These are phyloP conservation scores for Prinsepia uniflora DNA, from an alignment of 306 rosid genomes.

Conservation along the genomic window DNA sequence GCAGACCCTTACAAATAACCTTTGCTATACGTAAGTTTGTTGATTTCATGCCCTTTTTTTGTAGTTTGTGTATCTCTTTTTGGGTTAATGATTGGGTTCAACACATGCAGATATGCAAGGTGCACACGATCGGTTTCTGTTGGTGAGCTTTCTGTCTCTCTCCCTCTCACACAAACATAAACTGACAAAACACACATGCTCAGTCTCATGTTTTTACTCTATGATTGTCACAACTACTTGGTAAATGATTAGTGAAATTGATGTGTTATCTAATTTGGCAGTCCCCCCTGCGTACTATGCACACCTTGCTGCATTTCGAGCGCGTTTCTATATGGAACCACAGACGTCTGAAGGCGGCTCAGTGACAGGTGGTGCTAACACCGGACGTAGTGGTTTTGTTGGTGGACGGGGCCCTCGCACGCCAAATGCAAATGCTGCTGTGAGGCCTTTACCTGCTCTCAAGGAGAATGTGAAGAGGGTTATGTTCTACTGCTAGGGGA, in stretches of 20 bases:
- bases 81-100: not conserved
- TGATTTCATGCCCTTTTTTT: not conserved
- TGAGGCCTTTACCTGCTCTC: slow-evolving; percentile 66
- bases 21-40: slow-evolving; percentile 60
- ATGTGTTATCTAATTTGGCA: slow-evolving; percentile 21
- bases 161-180: not conserved
- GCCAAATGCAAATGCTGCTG: slow-evolving; percentile 30
- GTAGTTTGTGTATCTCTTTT: not conserved
- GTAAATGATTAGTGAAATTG: slow-evolving; percentile 2
- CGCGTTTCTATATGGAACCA: slow-evolving; percentile 77
- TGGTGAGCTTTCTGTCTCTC: slow-evolving; percentile 35
- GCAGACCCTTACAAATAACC: slow-evolving; percentile 72
- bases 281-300: slow-evolving; percentile 79
- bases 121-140: slow-evolving; percentile 93
- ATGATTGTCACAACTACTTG: not conserved
- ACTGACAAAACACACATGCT: not conserved
- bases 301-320: slow-evolving; percentile 74
- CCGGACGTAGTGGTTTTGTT: slow-evolving; percentile 5
- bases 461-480: slow-evolving; percentile 73
- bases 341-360: slow-evolving; percentile 18
- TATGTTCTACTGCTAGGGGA: slow-evolving; percentile 61
- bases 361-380: slow-evolving; percentile 2
- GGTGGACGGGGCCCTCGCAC: slow-evolving; percentile 30
- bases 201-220: not conserved
- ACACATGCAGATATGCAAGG: slow-evolving; percentile 69